These are phyloP conservation scores for Periglandula ipomoeae DNA, from an alignment of 2,329 filamentous ascomycete species.

Conservation along the genomic window DNA sequence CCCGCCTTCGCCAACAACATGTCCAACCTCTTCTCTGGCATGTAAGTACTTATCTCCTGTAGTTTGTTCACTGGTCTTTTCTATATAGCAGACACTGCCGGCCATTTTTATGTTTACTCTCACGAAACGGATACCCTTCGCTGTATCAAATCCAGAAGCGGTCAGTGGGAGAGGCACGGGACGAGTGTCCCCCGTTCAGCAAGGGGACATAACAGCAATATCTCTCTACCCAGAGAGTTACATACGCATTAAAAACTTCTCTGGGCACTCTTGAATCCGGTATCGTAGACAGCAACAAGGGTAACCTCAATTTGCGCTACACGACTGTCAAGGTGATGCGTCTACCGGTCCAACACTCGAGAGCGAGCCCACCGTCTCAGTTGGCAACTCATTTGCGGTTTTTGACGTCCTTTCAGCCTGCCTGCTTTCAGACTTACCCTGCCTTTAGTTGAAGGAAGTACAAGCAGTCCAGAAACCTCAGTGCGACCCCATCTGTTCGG, in stretches of 20 bases:
- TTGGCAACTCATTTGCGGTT: too few species aligned
- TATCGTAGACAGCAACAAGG: background rate
- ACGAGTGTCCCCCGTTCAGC: background rate
- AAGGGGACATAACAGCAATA: background rate
- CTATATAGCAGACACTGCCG: background rate
- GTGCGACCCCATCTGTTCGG: too few species aligned
- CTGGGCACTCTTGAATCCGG: background rate
- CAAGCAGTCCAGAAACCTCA: too few species aligned
- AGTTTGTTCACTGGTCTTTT: background rate
- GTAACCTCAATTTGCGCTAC: background rate
- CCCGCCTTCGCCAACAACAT: constrained; percentile 26
- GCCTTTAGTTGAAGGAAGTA: too few species aligned
- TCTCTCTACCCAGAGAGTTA: too few species aligned
- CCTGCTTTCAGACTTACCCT: too few species aligned
- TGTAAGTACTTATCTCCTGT: constrained; percentile 37
- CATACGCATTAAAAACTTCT: too few species aligned
- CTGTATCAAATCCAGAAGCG: background rate
- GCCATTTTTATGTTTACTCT: background rate
- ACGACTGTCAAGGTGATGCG: background rate
- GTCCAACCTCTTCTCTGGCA: constrained; percentile 54
- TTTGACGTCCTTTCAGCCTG: too few species aligned
- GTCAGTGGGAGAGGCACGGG: background rate
- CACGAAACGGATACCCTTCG: background rate
- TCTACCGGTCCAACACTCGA: too few species aligned
- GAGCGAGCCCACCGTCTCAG: too few species aligned